Base-by-base conservation (phyloP, 352 stramenopile genomes). In the Globisporangium spiculum region DNA sequence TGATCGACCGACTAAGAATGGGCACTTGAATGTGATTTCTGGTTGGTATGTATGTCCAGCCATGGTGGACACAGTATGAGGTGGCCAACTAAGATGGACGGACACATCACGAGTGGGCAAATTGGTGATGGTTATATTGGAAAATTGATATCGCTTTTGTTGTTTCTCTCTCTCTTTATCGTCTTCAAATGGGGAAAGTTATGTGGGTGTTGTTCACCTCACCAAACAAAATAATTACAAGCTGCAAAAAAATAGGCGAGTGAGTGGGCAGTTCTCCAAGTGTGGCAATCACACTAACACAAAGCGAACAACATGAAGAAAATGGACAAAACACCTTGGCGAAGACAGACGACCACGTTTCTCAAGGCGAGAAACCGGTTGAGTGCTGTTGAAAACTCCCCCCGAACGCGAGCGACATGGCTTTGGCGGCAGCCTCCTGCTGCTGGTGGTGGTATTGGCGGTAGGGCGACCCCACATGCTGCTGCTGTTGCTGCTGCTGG, bases 381-480 rank as follows among this genome's bases (percentile, higher is more conserved):
- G 56, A 14, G 56, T 62, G 32, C 30, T 62, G 32, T 12, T 38
- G 56, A 10, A 24, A n/a, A 24, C 24, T 18, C 30, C 30, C 56
- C 0, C 32, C 34, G 22, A 62, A 62, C 8, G 56, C 32, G 10
- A 62, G 30, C 32, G 56, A 34, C 56, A 62, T 50, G n/a, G 56
- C n/a, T 32, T 62, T 62, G 32, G 56, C 56, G 18, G 55, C 55
- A 16, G 56, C 32, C 20, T 67, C 69, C 12, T 46, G 38, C n/a
- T 74, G 65, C 48, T 75, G 74, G 10, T 58, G n/a, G 36, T 84
- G 75, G 4, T 65, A 50, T 34, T 73, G 74, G 18, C 70, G 67
- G 4, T 75, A 67, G 4, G 63, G 36, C 58, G 67, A 66, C 44
- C 7, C 44, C 18, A 67, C 70, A 16, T 56, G 57, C 22, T 38